These are phyloP conservation scores for Micractinium conductrix DNA, from an alignment of 139 green algal species.

Conservation along the genomic window DNA sequence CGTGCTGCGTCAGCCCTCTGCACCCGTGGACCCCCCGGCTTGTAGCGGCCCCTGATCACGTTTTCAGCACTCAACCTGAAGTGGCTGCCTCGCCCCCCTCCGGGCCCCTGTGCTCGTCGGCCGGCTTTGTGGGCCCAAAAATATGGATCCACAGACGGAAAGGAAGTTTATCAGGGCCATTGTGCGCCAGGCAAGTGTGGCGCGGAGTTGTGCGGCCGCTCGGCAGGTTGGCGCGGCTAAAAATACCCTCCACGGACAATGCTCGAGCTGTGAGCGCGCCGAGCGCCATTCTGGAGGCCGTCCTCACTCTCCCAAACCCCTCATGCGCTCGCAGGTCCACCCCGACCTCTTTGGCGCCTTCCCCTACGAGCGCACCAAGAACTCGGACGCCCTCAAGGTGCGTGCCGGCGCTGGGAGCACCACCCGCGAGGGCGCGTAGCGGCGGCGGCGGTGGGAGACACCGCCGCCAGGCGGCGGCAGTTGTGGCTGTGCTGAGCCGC, in stretches of 20 bases:
- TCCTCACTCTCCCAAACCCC: too few relatives aligned
- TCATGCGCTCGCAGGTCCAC: slow-evolving; percentile 71
- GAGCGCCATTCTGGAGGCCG: background rate
- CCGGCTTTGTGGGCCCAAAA: background rate
- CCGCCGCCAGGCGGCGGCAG: background rate
- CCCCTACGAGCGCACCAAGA: slow-evolving; percentile 75
- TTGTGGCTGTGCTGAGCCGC: background rate
- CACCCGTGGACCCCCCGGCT: too few relatives aligned
- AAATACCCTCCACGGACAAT: too few relatives aligned
- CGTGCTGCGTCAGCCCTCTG: too few relatives aligned
- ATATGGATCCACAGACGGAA: slow-evolving; percentile 25
- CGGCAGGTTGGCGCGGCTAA: too few relatives aligned
- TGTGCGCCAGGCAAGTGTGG: slow-evolving; percentile 53
- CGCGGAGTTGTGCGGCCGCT: too few relatives aligned
- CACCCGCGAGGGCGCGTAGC: too few relatives aligned
- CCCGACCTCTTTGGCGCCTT: slow-evolving; percentile 83
- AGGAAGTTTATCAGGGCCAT: slow-evolving; percentile 62
- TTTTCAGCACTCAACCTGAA: too few relatives aligned
- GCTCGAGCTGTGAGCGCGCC: background rate
- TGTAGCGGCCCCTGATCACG: too few relatives aligned
- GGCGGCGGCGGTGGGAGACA: background rate
- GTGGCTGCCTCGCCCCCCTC: too few relatives aligned
- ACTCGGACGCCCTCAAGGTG: slow-evolving; percentile 84
- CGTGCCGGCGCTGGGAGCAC: background rate
- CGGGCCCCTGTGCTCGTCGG: background rate